These are phyloP conservation scores for Saccharomyces hybrid DNA, from an alignment of 1,139 yeast species.

Conservation along the genomic window DNA sequence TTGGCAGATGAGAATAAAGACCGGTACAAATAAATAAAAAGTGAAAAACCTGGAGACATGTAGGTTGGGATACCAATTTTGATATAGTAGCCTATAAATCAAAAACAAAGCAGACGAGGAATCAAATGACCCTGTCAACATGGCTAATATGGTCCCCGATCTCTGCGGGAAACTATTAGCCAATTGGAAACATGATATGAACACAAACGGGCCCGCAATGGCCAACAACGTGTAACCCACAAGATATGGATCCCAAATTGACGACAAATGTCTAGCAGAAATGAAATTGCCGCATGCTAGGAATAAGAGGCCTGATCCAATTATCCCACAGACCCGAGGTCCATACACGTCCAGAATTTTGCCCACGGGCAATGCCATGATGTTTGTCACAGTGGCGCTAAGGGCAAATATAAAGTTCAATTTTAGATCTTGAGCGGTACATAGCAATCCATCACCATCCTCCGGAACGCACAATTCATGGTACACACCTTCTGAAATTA, in stretches of 20 bases:
- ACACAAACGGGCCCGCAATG: conserved; percentile 75
- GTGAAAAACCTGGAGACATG: conserved; percentile 53
- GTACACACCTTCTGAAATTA: conserved; percentile 73
- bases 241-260: conserved; percentile 49
- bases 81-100: conserved; percentile 56
- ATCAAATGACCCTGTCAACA: conserved; percentile 72
- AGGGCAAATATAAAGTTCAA: conserved; percentile 75
- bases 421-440: conserved; percentile 71
- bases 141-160: conserved; percentile 64
- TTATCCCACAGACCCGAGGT: conserved; percentile 68
- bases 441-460: conserved; percentile 31
- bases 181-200: conserved; percentile 71
- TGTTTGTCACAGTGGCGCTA: conserved; percentile 84
- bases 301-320: conserved; percentile 56
- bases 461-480: conserved; percentile 43
- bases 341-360: conserved; percentile 69
- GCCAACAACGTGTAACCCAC: conserved; percentile 63
- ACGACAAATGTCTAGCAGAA: conserved; percentile 8
- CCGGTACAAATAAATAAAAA: conserved; percentile 60
- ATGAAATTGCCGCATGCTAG: conserved; percentile 46
- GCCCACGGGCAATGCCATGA: conserved; percentile 77
- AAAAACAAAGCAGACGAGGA: conserved; percentile 69
- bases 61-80: conserved; percentile 33
- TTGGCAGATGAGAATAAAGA: conserved; percentile 67
- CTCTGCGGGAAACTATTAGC: conserved; percentile 65